Evolutionary conservation across 352 stramenopile genomes (phyloP).

Genomic region (Phytopythium cucurbitacearum): DNA sequence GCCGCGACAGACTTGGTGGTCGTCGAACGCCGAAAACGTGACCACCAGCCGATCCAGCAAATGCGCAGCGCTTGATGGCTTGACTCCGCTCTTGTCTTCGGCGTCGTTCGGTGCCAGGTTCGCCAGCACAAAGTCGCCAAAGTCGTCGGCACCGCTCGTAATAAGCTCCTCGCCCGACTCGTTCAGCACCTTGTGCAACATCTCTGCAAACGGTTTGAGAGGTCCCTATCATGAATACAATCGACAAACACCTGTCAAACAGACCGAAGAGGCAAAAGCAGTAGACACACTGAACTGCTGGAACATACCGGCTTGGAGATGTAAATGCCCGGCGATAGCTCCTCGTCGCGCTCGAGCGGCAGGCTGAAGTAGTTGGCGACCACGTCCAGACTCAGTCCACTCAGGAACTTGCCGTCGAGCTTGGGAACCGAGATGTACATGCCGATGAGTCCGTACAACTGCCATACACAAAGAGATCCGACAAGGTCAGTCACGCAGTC

Average conservation of each 20-base stretch:
- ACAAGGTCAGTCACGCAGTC: background rate
- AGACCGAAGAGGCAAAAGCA: background rate
- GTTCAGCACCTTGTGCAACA: slow-evolving; percentile 55
- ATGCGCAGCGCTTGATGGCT: slow-evolving; percentile 34
- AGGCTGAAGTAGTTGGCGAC: slow-evolving; percentile 73
- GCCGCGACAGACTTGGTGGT: slow-evolving; percentile 45
- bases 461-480: background rate
- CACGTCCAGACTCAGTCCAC: slow-evolving; percentile 55
- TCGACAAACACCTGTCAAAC: background rate
- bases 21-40: slow-evolving; percentile 70
- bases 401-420: slow-evolving; percentile 54
- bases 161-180: slow-evolving; percentile 54
- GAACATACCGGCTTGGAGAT: slow-evolving; percentile 63
- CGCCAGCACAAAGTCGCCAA: slow-evolving; percentile 70
- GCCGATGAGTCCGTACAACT: slow-evolving; percentile 80
- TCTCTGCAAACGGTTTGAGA: slow-evolving; percentile 58
- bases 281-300: background rate
- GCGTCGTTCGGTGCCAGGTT: slow-evolving; percentile 23
- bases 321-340: slow-evolving; percentile 75
- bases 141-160: slow-evolving; percentile 50
- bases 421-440: slow-evolving; percentile 82
- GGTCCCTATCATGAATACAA: slow-evolving; percentile 32
- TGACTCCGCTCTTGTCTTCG: slow-evolving; percentile 4
- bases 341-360: slow-evolving; percentile 64
- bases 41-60: slow-evolving; percentile 49